Base-by-base conservation (phyloP, 1,284 basidiomycete genomes). In the Ganoderma multipileum region DNA sequence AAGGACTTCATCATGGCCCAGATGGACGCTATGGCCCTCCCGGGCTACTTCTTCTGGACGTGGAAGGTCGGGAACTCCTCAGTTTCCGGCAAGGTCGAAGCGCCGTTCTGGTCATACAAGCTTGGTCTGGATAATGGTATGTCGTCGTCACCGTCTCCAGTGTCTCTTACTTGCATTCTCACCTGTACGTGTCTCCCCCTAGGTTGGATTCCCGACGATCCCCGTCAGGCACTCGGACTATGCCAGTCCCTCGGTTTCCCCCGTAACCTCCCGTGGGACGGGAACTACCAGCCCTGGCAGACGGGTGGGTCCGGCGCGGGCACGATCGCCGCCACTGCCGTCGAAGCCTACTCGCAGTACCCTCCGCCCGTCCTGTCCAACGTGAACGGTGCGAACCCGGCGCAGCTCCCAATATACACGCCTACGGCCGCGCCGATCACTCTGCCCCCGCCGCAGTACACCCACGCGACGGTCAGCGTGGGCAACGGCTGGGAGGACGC, bases 191-290 rank as follows among this genome's bases (percentile, higher is more conserved):
- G 23, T 42, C 26, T 11, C 61, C 16, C 18, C 16, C 14, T 28
- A 76, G 94, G 94, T 11, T 96, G 90, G 89, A 89, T 95, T 66
- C 93, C 94, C 7, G 81, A 79, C 4, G 92, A 96, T 78, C 94
- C 95, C 20, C 84, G 94, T 66, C 80, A 79, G 14, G 88, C 89
- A 1, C 69, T 84, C 28, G 94, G 95, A 8, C 84, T 81, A 20
- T 96, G 95, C 75, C 83, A 78, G 33, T 79, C 83, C 7, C 79
- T 89, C 44, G 83, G 87, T 26, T 84, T 86, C 8, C 54, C 64
- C 7, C 78, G 81, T 14, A 78, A 79, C n/a, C 77, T 80, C 52
- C 74, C 81, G 3, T 94, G 92, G 74, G 77, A 83, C 72, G 89
- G 89, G 5, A 83, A 81, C 1, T 90, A 89, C 81, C 76, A 85